Evolutionary conservation across 1,139 yeast genomes (phyloP).

Genomic region (Saccharomyces hybrid): DNA sequence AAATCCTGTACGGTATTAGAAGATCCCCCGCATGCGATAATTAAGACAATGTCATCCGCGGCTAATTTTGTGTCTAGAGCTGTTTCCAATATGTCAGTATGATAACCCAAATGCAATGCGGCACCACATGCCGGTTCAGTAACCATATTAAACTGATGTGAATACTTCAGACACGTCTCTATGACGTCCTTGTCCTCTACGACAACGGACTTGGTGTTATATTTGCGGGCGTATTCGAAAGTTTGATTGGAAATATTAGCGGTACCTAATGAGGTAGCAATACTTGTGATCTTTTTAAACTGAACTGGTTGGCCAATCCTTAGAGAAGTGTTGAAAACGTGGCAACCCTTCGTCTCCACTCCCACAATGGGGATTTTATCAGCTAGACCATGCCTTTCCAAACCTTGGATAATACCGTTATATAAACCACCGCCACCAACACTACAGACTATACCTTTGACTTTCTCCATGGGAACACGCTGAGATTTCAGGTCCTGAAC

Average conservation of each 20-base stretch:
- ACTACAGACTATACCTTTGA: constrained; percentile 58
- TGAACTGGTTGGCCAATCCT: constrained; percentile 39
- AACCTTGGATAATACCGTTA: constrained; percentile 54
- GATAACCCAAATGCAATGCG: constrained; percentile 46
- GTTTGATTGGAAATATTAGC: constrained; percentile 45
- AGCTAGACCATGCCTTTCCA: constrained; percentile 37
- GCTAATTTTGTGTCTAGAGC: constrained; percentile 32
- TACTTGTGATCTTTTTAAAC: constrained; percentile 42
- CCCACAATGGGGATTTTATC: constrained; percentile 42
- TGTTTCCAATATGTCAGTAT: constrained; percentile 33
- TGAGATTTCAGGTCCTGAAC: constrained; percentile 35
- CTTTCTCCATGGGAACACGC: constrained; percentile 21
- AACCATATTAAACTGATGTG: constrained; percentile 42
- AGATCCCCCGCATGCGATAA: constrained; percentile 63
- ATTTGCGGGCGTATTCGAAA: constrained; percentile 36
- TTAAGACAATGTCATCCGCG: constrained; percentile 45
- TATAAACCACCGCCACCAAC: constrained; percentile 74
- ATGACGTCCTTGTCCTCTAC: constrained; percentile 52
- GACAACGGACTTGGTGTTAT: constrained; percentile 38
- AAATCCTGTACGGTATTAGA: constrained; percentile 37
- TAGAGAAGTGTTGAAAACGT: constrained; percentile 46
- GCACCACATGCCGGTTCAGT: constrained; percentile 80
- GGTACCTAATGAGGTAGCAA: constrained; percentile 58
- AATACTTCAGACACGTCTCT: constrained; percentile 43
- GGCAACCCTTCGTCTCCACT: constrained; percentile 56